Evolutionary conservation across 768 basidiomycete genomes (phyloP).

Genomic region (Leccinum rimulosum): DNA sequence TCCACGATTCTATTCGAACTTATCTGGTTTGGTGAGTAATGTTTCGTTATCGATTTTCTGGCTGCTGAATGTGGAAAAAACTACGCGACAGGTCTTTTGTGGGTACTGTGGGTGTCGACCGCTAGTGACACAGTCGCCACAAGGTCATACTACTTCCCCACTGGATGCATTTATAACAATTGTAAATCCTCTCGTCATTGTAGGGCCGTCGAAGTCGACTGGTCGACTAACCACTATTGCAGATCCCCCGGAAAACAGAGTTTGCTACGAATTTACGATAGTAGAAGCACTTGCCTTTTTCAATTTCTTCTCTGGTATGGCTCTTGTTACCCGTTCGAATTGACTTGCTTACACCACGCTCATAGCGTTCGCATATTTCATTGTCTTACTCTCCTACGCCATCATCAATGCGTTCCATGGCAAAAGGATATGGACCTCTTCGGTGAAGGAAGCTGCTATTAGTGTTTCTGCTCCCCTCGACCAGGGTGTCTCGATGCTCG

Average conservation of each 20-base stretch:
- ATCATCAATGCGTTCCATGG: slow-evolving; percentile 23
- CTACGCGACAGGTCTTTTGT: slow-evolving; percentile 17
- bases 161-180: slow-evolving; percentile 13
- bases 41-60: not conserved
- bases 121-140: slow-evolving; percentile 13
- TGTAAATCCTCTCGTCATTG: not conserved
- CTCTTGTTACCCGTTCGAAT: not conserved
- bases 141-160: slow-evolving; percentile 11
- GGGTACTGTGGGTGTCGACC: slow-evolving; percentile 21
- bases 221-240: not conserved
- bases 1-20: slow-evolving; percentile 26
- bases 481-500: slow-evolving; percentile 2
- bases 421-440: slow-evolving; percentile 23
- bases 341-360: not conserved
- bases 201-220: not conserved
- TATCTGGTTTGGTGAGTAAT: slow-evolving; percentile 27
- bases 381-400: slow-evolving; percentile 17
- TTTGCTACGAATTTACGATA: slow-evolving; percentile 19
- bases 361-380: slow-evolving; percentile 26
- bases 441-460: slow-evolving; percentile 19
- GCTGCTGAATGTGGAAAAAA: not conserved
- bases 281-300: slow-evolving; percentile 23
- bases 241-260: slow-evolving; percentile 12
- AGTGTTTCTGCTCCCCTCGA: not conserved
- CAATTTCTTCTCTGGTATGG: slow-evolving; percentile 25